Percentiles rank a stretch among this genome's conserved stretches.
These are phyloP conservation scores for Phytopythium sindhum DNA, from an alignment of 352 stramenopile species.

Conservation along the genomic window DNA sequence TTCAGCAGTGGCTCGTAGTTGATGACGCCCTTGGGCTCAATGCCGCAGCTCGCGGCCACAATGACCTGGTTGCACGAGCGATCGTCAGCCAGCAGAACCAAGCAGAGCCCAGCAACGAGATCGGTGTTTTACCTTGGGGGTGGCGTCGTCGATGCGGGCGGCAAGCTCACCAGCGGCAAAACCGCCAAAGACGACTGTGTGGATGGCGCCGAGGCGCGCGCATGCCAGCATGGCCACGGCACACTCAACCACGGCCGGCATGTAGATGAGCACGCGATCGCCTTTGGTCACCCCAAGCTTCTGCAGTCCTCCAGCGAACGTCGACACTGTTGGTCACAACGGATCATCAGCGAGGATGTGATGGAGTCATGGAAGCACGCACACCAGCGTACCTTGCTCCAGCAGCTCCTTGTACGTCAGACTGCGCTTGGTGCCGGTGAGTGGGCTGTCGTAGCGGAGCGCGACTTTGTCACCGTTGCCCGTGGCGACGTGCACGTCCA, in stretches of 20 bases:
- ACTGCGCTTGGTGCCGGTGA: constrained; percentile 52
- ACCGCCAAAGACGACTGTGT: constrained; percentile 91
- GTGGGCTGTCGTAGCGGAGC: constrained; percentile 56
- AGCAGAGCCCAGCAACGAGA: background rate
- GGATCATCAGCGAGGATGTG: background rate
- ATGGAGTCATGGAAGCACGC: background rate
- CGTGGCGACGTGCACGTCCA: constrained; percentile 56
- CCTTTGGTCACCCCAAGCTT: constrained; percentile 69
- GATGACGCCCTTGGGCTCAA: constrained; percentile 63
- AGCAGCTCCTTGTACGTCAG: constrained; percentile 78
- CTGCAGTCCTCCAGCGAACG: constrained; percentile 56
- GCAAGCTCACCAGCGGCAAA: constrained; percentile 87
- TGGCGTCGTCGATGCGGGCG: constrained; percentile 75
- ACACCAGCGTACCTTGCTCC: constrained; percentile 32
- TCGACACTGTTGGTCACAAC: constrained; percentile 30
- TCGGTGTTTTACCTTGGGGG: constrained; percentile 41
- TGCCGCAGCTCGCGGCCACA: constrained; percentile 54
- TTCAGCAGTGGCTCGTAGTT: constrained; percentile 79
- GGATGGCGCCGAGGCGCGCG: constrained; percentile 92
- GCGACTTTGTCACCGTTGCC: constrained; percentile 50
- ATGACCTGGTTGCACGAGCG: constrained; percentile 19
- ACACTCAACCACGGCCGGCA: constrained; percentile 96
- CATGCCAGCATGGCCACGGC: constrained; percentile 97
- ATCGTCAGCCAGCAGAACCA: background rate
- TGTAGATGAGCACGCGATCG: constrained; percentile 95